Conservation (phyloP, 2,329 filamentous ascomycete genomes). For the Emergomyces orientalis region DNA sequence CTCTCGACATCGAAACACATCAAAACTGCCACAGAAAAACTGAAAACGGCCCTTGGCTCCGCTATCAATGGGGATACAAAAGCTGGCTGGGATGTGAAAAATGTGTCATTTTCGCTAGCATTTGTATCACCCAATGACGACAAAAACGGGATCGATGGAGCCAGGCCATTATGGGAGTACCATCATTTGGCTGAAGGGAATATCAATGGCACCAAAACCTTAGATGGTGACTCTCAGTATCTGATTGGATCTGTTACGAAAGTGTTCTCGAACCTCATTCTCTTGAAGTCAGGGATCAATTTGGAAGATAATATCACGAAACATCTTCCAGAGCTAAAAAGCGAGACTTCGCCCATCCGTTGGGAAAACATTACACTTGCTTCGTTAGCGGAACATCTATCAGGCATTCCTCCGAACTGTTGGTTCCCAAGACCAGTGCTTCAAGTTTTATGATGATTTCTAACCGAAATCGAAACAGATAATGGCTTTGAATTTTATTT, state of each 20-base stretch:
- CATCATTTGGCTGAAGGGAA: slow-evolving; percentile 33
- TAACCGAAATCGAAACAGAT: not conserved
- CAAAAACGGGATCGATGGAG: slow-evolving; percentile 10
- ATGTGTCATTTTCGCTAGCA: slow-evolving; percentile 35
- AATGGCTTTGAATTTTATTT: slow-evolving; percentile 34
- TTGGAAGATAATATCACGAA: slow-evolving; percentile 27
- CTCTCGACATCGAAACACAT: slow-evolving; percentile 23
- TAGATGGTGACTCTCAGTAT: slow-evolving; percentile 34
- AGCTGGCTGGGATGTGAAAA: slow-evolving; percentile 29
- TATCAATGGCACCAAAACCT: slow-evolving; percentile 25
- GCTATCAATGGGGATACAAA: slow-evolving; percentile 26
- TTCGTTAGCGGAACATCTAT: slow-evolving; percentile 32
- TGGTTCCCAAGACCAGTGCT: slow-evolving; percentile 8
- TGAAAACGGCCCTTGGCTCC: slow-evolving; percentile 24
- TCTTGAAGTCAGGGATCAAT: slow-evolving; percentile 31
- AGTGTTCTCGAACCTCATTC: slow-evolving; percentile 30
- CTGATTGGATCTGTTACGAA: slow-evolving; percentile 37
- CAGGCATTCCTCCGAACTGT: slow-evolving; percentile 33
- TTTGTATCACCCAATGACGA: slow-evolving; percentile 27
- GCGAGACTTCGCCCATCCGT: slow-evolving; percentile 19
- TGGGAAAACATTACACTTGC: slow-evolving; percentile 34
- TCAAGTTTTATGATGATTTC: not conserved
- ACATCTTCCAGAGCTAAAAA: slow-evolving; percentile 28
- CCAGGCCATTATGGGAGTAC: slow-evolving; percentile 34
- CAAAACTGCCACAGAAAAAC: slow-evolving; percentile 21